Percentiles rank a stretch among this genome's conserved stretches.
Conservation (phyloP, 1,284 basidiomycete species). For the Rhodotorula sp. region DNA sequence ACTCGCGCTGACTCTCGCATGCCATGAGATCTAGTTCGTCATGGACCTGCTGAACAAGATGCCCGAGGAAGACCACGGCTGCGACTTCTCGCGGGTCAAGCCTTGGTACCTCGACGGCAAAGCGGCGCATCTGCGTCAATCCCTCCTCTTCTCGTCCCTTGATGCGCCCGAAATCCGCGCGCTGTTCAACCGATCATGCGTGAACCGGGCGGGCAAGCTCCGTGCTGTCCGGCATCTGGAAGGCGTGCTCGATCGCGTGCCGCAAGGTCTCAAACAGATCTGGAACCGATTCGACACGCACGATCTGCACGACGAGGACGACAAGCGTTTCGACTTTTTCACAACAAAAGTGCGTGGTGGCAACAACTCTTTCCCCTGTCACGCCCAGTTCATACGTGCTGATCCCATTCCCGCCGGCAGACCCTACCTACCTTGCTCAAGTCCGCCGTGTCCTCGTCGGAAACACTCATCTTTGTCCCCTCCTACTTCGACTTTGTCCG, state of each 20-base stretch:
- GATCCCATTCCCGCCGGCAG: constrained; percentile 50
- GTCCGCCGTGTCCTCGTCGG: constrained; percentile 84
- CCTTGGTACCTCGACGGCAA: constrained; percentile 95
- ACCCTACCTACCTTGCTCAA: constrained; percentile 76
- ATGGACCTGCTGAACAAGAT: constrained; percentile 79
- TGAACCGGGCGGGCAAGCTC: constrained; percentile 82
- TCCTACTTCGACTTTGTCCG: constrained; percentile 97
- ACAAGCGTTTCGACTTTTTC: constrained; percentile 82
- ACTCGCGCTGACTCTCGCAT: not conserved
- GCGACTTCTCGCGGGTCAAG: constrained; percentile 95
- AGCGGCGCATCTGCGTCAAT: constrained; percentile 78
- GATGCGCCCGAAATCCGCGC: constrained; percentile 85
- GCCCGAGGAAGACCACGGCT: constrained; percentile 86
- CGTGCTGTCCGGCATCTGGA: constrained; percentile 28
- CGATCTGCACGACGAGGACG: constrained; percentile 74
- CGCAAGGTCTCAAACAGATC: constrained; percentile 75
- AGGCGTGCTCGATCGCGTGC: constrained; percentile 64
- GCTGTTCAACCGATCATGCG: constrained; percentile 68
- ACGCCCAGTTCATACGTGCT: not conserved
- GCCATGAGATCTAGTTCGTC: constrained; percentile 64
- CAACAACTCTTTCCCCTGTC: too few relatives aligned
- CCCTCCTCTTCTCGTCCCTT: constrained; percentile 80
- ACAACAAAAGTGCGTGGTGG: constrained; percentile 68
- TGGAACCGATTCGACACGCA: constrained; percentile 72
- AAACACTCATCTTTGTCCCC: constrained; percentile 85